Base-by-base conservation (phyloP, 306 rosid genomes). In the Sesbania bispinosa region DNA sequence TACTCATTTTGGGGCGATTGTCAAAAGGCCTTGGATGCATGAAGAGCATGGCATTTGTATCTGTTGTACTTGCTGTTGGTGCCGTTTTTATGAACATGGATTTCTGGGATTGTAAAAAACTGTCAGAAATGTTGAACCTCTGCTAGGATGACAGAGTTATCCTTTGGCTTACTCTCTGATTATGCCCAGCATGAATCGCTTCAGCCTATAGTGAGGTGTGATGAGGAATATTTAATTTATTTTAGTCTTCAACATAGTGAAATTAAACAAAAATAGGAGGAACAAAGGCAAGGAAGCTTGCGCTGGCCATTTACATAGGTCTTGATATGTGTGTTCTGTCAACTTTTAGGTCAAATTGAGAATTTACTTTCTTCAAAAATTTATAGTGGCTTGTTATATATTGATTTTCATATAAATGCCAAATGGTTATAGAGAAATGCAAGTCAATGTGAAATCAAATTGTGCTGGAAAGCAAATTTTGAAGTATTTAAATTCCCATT, bases 11-110 rank as follows among this genome's bases (percentile, higher is more conserved):
- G 48, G 54, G 76, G 41, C 81, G 43, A 62, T 41, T 68, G 69
- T 83, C 87, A 1, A 71, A 5, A 6, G 85, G 75, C 43, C 63
- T 57, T 55, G 85, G 85, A 24, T 84, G 85, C 78, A 32, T 84
- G 78, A 84, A 73, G 73, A 19, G 67, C 87, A 47, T 84, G 82
- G 65, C 80, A 45, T 14, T 84, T 15, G 36, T 69, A 10, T 76
- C 82, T 8, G 60, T 77, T 38, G 64, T 39, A 30, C 59, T 84
- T 10, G 83, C 80, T 16, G 78, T 69, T 3, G 78, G 80, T 41
- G 85, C 83, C 21, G 46, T 69, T 46, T 8, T 77, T 57, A 18
- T 80, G 65, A 76, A 77, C 75, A 60, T 62, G 75, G 47, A 84
- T 48, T 63, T 74, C 33, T 77, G 77, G 82, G 82, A 80, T 61